These are phyloP conservation scores for Raffaelea deltoideospora DNA, from an alignment of 2,329 filamentous ascomycete species.

Conservation along the genomic window DNA sequence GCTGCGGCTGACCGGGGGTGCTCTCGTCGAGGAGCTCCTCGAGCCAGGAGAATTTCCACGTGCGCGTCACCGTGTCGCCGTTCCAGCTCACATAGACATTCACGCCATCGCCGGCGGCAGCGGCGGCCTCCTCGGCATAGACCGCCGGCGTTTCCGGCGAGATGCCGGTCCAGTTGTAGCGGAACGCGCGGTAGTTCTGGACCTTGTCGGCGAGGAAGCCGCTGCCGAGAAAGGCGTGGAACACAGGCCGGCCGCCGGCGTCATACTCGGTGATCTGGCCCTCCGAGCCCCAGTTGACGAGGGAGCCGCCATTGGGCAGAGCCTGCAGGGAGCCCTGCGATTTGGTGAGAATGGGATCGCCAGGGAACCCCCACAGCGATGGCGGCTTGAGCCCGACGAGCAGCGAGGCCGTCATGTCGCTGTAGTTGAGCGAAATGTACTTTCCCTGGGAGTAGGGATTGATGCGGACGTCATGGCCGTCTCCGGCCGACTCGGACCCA, in stretches of 20 bases:
- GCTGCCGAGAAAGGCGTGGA: slow-evolving; percentile 32
- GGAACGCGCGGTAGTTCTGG: slow-evolving; percentile 39
- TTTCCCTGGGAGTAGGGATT: slow-evolving; percentile 24
- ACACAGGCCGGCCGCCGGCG: slow-evolving; percentile 31
- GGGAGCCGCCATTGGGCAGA: slow-evolving; percentile 33
- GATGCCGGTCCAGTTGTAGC: slow-evolving; percentile 33
- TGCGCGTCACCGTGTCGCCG: slow-evolving; percentile 22
- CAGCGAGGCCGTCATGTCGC: slow-evolving; percentile 24
- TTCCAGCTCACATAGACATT: slow-evolving; percentile 27
- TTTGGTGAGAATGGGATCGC: slow-evolving; percentile 7
- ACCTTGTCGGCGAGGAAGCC: slow-evolving; percentile 21
- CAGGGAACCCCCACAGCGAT: slow-evolving; percentile 1
- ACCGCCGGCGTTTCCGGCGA: slow-evolving; percentile 23
- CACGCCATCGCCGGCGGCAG: slow-evolving; percentile 7
- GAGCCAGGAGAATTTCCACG: slow-evolving; percentile 10
- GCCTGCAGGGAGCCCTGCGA: slow-evolving; percentile 33
- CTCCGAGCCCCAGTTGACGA: slow-evolving; percentile 41
- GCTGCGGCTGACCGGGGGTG: too few relatives aligned
- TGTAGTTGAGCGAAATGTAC: slow-evolving; percentile 28
- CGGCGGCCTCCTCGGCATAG: slow-evolving; percentile 8
- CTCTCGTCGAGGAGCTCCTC: too few relatives aligned
- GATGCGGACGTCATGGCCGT: slow-evolving; percentile 12
- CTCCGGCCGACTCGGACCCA: slow-evolving; percentile 19
- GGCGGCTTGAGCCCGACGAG: slow-evolving; percentile 32
- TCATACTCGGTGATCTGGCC: slow-evolving; percentile 31